Base-by-base conservation (phyloP, 2,329 filamentous ascomycete genomes). In the Delphinella strobiligena region DNA sequence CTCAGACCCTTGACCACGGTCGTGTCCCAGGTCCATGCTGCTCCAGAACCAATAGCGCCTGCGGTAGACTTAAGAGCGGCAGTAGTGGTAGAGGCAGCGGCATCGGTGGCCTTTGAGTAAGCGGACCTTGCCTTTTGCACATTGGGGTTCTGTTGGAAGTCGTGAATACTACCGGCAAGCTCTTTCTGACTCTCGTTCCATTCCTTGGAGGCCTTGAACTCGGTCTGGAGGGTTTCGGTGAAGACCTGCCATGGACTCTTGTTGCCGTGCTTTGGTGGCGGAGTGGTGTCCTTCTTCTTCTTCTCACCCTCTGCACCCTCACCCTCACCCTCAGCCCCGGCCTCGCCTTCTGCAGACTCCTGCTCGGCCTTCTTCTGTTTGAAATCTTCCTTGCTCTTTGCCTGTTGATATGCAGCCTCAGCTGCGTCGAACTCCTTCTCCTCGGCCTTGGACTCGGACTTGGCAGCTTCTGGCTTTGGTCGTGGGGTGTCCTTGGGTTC, bases 241-340 rank as follows among this genome's bases (percentile, higher is more conserved):
- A 98, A 98, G 22, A 98, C 91, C 60, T 96, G 86, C 88, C 91
- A 96, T 39, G 91, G 91, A 3, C 89, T 91, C 71, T 98, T 98
- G 67, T 94, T 87, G 45, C 91, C 91, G 56, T 98, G 91, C 15
- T 88, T 89, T n/a, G 91, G 89, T 11, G 88, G 89, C 16, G 89
- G 85, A 10, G 88, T 80, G 19, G 75, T 62, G 29, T 68, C 65
- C 45, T 86, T 76, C 52, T 84, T 75, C 57, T 78, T 71, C 55
- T 55, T 41, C 48, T 59, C 49, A 52, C 48, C 33, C 52, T 56
- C 33, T 9, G 75, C 65, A 44, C 72, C 62, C 47, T 76, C 66
- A 38, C 71, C 64, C 37, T 72, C 64, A 33, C 63, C 55, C 42
- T 62, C 58, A 27, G 71, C 61, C 33, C 63, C 58, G 10, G 51